Percentiles rank a stretch among this genome's conserved stretches.
phyloP scores from a whole-genome alignment of 495 filamentous ascomycete genomes.

The Annulohypoxylon bovei region DNA sequence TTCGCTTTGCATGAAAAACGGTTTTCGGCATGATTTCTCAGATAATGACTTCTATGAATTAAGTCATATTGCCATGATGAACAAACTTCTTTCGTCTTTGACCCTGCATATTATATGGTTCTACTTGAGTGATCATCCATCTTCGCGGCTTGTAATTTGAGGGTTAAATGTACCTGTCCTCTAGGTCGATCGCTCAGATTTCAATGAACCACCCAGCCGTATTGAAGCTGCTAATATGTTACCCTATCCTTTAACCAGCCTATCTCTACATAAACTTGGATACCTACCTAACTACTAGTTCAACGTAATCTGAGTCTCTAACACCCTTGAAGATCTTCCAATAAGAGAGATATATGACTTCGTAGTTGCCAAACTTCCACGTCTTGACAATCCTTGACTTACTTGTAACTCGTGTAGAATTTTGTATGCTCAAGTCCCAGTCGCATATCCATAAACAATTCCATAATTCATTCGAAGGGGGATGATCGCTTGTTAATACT shows the following conservation, averaged over 20 bases:
- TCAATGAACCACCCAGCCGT: not conserved
- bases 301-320: not conserved
- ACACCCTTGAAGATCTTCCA: too few relatives aligned
- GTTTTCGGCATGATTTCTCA: conserved; percentile 45
- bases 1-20: conserved; percentile 43
- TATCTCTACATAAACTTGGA: not conserved
- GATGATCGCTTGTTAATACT: too few relatives aligned
- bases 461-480: too few relatives aligned
- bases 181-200: too few relatives aligned
- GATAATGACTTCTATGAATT: conserved; percentile 49
- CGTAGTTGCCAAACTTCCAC: too few relatives aligned
- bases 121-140: not conserved
- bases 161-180: not conserved
- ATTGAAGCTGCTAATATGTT: not conserved
- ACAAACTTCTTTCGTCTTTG: not conserved
- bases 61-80: conserved; percentile 44
- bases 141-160: not conserved
- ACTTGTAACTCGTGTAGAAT: too few relatives aligned
- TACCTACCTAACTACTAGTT: not conserved
- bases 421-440: too few relatives aligned
- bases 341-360: too few relatives aligned
- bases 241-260: not conserved
- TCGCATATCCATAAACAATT: too few relatives aligned
- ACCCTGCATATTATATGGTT: not conserved
- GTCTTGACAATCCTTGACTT: too few relatives aligned